phyloP scores from a whole-genome alignment of 139 green algal genomes.

The Haematococcus lacustris region DNA sequence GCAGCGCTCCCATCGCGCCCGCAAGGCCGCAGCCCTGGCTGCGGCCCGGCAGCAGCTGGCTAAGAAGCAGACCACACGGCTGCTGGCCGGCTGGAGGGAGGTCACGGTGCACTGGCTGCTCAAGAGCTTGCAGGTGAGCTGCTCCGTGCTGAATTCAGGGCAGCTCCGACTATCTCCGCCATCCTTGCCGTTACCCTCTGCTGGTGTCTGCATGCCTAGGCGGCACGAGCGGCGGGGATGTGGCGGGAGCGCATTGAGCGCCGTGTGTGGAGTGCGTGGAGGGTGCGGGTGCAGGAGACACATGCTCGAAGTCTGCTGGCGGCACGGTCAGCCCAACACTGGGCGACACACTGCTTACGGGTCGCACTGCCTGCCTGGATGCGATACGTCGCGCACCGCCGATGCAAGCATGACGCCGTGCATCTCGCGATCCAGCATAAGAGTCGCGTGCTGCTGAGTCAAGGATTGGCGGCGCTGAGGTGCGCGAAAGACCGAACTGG shows the following conservation, averaged over 20 bases:
- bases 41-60: not conserved
- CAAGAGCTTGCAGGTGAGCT: conserved; percentile 13
- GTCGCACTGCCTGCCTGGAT: not conserved
- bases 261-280: conserved; percentile 1
- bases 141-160: not conserved
- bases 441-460: not conserved
- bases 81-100: conserved; percentile 26
- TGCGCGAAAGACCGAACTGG: not conserved
- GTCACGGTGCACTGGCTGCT: conserved; percentile 10
- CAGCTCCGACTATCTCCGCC: not conserved
- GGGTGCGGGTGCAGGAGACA: not conserved
- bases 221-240: not conserved
- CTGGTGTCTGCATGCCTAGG: not conserved
- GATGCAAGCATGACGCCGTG: not conserved
- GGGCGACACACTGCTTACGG: not conserved
- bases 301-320: not conserved
- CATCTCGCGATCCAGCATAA: not conserved
- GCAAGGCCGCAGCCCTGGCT: conserved; percentile 5
- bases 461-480: not conserved
- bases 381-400: not conserved
- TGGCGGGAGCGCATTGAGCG: not conserved
- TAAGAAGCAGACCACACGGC: not conserved
- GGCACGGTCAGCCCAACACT: not conserved
- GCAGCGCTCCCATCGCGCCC: not conserved
- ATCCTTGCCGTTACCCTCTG: not conserved